These are phyloP conservation scores for Ascocoryne sarcoides DNA, from an alignment of 2,329 filamentous ascomycete species.

Conservation along the genomic window DNA sequence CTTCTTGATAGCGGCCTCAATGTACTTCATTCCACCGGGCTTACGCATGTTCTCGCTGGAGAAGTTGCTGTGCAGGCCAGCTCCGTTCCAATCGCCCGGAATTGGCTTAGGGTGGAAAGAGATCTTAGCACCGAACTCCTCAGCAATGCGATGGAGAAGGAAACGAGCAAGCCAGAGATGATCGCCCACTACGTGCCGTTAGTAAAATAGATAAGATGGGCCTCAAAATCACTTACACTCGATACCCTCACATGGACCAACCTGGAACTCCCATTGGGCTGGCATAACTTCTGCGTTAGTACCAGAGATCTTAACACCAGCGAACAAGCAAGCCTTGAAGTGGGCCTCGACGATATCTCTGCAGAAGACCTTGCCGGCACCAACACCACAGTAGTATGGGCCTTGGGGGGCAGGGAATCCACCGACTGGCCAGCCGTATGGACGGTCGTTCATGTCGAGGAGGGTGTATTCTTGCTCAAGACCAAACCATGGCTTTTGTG, in stretches of 20 bases:
- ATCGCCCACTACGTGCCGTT: slow-evolving; percentile 63
- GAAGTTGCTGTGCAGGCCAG: slow-evolving; percentile 89
- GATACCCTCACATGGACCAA: slow-evolving; percentile 83
- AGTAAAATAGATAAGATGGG: slow-evolving; percentile 11
- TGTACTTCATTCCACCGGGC: slow-evolving; percentile 91
- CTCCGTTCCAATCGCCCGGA: slow-evolving; percentile 93
- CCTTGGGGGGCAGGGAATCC: slow-evolving; percentile 77
- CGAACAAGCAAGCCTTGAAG: slow-evolving; percentile 78
- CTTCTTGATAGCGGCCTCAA: slow-evolving; percentile 80
- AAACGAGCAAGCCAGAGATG: slow-evolving; percentile 92
- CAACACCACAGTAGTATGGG: slow-evolving; percentile 97
- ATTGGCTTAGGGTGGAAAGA: slow-evolving; percentile 95
- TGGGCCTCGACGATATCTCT: slow-evolving; percentile 95
- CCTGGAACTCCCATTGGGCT: slow-evolving; percentile 96
- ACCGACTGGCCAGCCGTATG: slow-evolving; percentile 82
- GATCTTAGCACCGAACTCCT: slow-evolving; percentile 94
- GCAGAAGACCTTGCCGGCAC: slow-evolving; percentile 93
- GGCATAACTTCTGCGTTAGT: slow-evolving; percentile 99
- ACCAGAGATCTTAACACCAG: slow-evolving; percentile 87
- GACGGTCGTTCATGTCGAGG: slow-evolving; percentile 75
- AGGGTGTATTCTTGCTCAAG: slow-evolving; percentile 97
- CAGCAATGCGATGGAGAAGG: slow-evolving; percentile 81
- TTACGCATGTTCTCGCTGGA: slow-evolving; percentile 80
- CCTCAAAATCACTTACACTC: slow-evolving; percentile 46
- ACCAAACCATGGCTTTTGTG: slow-evolving; percentile 91